Conservation (phyloP, 495 filamentous ascomycete species). For the Xylaria venustula region DNA sequence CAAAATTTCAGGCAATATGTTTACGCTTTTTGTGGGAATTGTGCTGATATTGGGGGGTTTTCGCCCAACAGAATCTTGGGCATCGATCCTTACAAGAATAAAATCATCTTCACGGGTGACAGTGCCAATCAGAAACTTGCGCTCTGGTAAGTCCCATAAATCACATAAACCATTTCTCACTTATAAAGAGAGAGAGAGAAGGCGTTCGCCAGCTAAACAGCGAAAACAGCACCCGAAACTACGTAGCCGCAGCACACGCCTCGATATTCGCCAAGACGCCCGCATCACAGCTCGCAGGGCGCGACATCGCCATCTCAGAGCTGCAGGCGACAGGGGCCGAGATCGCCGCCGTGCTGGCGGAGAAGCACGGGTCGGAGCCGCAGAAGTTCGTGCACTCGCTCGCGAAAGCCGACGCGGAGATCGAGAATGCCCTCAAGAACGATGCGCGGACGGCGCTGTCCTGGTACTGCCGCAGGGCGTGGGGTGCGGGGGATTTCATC, state of each 20-base stretch:
- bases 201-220: not conserved
- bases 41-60: not conserved
- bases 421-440: constrained; percentile 11
- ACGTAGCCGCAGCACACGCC: constrained; percentile 24
- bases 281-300: constrained; percentile 12
- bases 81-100: constrained; percentile 20
- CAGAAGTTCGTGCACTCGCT: constrained; percentile 20
- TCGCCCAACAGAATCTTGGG: constrained; percentile 18
- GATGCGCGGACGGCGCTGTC: constrained; percentile 12
- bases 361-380: constrained; percentile 22
- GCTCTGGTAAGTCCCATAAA: constrained; percentile 20
- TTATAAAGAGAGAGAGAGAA: not conserved
- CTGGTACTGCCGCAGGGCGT: constrained; percentile 22
- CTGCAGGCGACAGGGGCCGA: constrained; percentile 21
- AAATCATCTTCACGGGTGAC: constrained; percentile 23
- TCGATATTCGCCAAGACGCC: constrained; percentile 24
- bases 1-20: not conserved
- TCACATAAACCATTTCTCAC: not conserved
- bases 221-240: constrained; percentile 18
- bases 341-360: constrained; percentile 15
- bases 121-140: constrained; percentile 20
- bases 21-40: not conserved
- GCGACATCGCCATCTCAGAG: constrained; percentile 21
- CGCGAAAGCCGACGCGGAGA: constrained; percentile 19
- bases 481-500: constrained; percentile 16